Conservation (phyloP, 208 protist species). For the Trypanosoma vivax region DNA sequence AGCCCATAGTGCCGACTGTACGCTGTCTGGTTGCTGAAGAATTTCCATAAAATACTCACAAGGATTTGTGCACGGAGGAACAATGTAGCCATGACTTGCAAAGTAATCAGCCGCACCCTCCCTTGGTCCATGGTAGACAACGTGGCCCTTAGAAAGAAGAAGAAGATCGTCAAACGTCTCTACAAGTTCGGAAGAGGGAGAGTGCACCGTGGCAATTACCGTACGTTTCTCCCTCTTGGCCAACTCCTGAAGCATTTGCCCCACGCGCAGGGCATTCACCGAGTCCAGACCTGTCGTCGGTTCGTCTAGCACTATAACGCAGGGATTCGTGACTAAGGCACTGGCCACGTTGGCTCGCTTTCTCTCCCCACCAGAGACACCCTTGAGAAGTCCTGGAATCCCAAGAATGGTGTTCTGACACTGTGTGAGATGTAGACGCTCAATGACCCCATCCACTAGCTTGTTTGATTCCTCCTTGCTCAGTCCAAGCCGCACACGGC, state of each 20-base stretch:
- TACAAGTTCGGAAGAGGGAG: conserved; percentile 49
- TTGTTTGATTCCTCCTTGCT: conserved; percentile 17
- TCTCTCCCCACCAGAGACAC: conserved; percentile 68
- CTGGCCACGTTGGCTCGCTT: conserved; percentile 66
- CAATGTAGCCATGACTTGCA: conserved; percentile 37
- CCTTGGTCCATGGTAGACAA: conserved; percentile 78
- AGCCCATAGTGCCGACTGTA: conserved; percentile 55
- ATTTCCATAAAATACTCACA: conserved; percentile 80
- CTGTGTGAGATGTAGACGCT: conserved; percentile 46
- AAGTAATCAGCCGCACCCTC: conserved; percentile 52
- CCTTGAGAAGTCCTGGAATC: conserved; percentile 35
- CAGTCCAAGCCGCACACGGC: conserved; percentile 31
- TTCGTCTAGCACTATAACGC: conserved; percentile 73
- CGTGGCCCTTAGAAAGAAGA: conserved; percentile 73
- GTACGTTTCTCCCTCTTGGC: conserved; percentile 35
- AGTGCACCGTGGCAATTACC: conserved; percentile 78
- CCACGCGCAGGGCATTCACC: conserved; percentile 57
- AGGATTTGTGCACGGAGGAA: conserved; percentile 32
- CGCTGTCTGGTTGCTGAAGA: conserved; percentile 19
- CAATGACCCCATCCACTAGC: conserved; percentile 24
- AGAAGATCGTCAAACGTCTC: conserved; percentile 66
- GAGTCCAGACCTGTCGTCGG: conserved; percentile 84
- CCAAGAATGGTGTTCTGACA: conserved; percentile 42
- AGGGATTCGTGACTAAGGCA: conserved; percentile 54
- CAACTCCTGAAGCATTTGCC: conserved; percentile 41